phyloP scores from a whole-genome alignment of 2,329 filamentous ascomycete genomes.

The Aspergillus aculeatus region DNA sequence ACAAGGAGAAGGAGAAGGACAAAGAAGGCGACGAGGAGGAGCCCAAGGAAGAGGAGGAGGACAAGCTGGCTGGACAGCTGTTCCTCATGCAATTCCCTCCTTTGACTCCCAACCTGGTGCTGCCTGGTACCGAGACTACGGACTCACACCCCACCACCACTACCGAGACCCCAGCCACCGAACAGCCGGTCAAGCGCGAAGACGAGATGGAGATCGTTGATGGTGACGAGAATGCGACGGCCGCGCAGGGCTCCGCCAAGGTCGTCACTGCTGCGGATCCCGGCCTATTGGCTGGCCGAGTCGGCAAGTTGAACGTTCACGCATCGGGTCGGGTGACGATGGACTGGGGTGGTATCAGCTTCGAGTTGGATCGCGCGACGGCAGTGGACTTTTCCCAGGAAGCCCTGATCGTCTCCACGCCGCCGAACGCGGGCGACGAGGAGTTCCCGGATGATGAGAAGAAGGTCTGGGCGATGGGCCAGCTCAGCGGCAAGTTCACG shows the following conservation, averaged over 20 bases:
- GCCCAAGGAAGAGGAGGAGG: constrained; percentile 34
- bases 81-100: constrained; percentile 66
- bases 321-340: constrained; percentile 61
- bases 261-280: constrained; percentile 43
- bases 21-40: constrained; percentile 17
- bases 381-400: constrained; percentile 61
- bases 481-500: constrained; percentile 64
- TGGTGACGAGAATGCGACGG: constrained; percentile 12
- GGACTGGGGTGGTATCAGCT: constrained; percentile 61
- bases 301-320: constrained; percentile 63
- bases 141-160: constrained; percentile 4
- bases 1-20: constrained; percentile 11
- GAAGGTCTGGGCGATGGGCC: constrained; percentile 57
- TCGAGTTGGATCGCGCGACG: constrained; percentile 58
- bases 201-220: constrained; percentile 33
- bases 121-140: constrained; percentile 29
- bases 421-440: constrained; percentile 21
- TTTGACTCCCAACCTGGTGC: constrained; percentile 56
- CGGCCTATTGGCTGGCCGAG: constrained; percentile 52
- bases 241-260: constrained; percentile 22
- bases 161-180: constrained; percentile 14
- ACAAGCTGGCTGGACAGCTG: constrained; percentile 53
- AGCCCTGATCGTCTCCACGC: constrained; percentile 47
- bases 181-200: constrained; percentile 28
- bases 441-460: constrained; percentile 34